These are phyloP conservation scores for Dendrobium chrysotoxum DNA, from an alignment of 106 monocot species.

Conservation along the genomic window DNA sequence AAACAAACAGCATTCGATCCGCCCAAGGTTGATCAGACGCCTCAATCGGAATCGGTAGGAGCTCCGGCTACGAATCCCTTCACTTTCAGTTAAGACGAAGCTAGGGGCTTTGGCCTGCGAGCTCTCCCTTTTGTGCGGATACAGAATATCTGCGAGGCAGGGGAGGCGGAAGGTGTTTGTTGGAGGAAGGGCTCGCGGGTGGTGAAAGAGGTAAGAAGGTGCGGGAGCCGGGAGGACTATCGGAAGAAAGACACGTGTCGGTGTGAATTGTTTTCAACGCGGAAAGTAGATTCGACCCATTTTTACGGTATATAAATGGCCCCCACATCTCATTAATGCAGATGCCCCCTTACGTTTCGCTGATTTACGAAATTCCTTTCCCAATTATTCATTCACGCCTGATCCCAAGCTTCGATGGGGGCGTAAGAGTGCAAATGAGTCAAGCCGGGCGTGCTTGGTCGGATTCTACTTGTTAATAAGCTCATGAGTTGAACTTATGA, in stretches of 20 bases:
- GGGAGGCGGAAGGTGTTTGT: neutral
- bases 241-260: conserved; percentile 2
- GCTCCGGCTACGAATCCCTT: neutral
- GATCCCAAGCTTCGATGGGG: too few species aligned
- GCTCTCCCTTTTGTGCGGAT: neutral
- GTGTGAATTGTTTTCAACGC: neutral
- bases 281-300: conserved; percentile 2
- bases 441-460: too few species aligned
- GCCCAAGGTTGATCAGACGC: neutral
- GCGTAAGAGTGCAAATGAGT: too few species aligned
- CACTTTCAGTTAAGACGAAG: neutral
- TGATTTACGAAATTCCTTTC: too few species aligned
- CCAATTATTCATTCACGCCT: too few species aligned
- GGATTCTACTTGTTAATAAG: too few species aligned
- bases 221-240: neutral
- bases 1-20: neutral
- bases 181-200: neutral
- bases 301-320: neutral
- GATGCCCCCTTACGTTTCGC: too few species aligned
- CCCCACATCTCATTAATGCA: too few species aligned
- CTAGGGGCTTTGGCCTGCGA: neutral
- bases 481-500: too few species aligned
- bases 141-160: neutral
- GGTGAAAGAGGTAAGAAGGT: neutral
- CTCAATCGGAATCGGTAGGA: neutral